phyloP scores from a whole-genome alignment of 176 grass and related monocot genomes.

The Rhynchospora tenuis region DNA sequence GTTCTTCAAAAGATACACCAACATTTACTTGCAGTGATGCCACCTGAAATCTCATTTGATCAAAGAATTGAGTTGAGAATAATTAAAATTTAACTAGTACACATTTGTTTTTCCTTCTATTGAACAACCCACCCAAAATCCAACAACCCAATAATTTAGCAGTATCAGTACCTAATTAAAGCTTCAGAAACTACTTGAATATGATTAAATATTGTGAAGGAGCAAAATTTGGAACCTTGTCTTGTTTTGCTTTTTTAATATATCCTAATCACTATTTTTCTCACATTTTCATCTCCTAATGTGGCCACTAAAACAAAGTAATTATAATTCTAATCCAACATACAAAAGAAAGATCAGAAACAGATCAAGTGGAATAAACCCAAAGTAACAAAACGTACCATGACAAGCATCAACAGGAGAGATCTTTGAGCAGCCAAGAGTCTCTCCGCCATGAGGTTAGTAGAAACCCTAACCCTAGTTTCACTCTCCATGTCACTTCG shows the following conservation, averaged over 20 bases:
- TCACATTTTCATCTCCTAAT: background rate
- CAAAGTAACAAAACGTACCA: background rate
- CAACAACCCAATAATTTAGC: background rate
- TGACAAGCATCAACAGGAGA: background rate
- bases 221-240: background rate
- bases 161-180: background rate
- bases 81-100: background rate
- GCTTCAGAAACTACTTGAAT: background rate
- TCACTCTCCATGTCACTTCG: background rate
- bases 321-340: background rate
- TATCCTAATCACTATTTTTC: background rate
- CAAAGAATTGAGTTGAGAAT: background rate
- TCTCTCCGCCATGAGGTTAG: background rate
- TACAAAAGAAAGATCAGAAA: background rate
- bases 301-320: background rate
- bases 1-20: background rate
- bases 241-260: background rate
- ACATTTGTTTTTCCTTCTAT: background rate
- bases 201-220: background rate
- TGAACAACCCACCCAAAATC: background rate
- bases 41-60: background rate
- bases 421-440: slow-evolving; percentile 11
- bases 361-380: background rate
- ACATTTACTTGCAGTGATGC: background rate
- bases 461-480: slow-evolving; percentile 14